Evolutionary conservation across 352 stramenopile species (phyloP).

Genomic region (Albugo candida): DNA sequence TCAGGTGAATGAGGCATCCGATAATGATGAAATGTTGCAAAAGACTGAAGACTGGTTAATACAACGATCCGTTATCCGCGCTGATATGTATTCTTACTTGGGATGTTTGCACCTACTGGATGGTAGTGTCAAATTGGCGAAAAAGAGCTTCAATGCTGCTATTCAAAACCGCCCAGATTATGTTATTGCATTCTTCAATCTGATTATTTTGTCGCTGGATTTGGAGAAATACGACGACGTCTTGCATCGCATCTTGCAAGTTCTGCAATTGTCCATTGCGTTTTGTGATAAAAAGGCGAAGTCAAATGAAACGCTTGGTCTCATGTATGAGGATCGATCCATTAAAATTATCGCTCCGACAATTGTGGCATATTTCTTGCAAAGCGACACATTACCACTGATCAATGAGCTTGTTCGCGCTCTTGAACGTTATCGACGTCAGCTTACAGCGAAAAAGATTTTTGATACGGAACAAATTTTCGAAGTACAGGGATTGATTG

Average conservation of each 20-base stretch:
- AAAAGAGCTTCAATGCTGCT: slow-evolving; percentile 11
- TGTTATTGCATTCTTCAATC: slow-evolving; percentile 21
- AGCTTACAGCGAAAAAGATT: slow-evolving; percentile 22
- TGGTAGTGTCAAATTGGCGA: slow-evolving; percentile 11
- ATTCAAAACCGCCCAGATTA: slow-evolving; percentile 21
- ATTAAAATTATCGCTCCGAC: slow-evolving; percentile 11
- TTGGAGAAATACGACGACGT: slow-evolving; percentile 18
- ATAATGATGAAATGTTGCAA: not conserved
- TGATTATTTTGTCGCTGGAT: slow-evolving; percentile 19
- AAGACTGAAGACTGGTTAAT: slow-evolving; percentile 8
- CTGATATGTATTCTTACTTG: slow-evolving; percentile 19
- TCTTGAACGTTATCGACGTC: slow-evolving; percentile 18
- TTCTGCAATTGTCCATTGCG: slow-evolving; percentile 11
- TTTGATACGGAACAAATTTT: slow-evolving; percentile 25
- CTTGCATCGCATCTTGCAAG: slow-evolving; percentile 14
- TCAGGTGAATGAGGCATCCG: not conserved
- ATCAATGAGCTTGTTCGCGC: slow-evolving; percentile 12
- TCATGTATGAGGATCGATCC: slow-evolving; percentile 15
- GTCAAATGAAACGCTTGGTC: not conserved
- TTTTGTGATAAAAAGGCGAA: not conserved
- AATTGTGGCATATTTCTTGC: not conserved
- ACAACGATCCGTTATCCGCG: slow-evolving; percentile 19
- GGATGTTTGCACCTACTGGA: slow-evolving; percentile 19
- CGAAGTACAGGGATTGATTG: slow-evolving; percentile 18
- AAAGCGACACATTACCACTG: slow-evolving; percentile 2